Evolutionary conservation across 2,329 filamentous ascomycete genomes (phyloP), one percentile per base, ranked within the genome.

Genomic region (Chalaropsis thielavioides): DNA sequence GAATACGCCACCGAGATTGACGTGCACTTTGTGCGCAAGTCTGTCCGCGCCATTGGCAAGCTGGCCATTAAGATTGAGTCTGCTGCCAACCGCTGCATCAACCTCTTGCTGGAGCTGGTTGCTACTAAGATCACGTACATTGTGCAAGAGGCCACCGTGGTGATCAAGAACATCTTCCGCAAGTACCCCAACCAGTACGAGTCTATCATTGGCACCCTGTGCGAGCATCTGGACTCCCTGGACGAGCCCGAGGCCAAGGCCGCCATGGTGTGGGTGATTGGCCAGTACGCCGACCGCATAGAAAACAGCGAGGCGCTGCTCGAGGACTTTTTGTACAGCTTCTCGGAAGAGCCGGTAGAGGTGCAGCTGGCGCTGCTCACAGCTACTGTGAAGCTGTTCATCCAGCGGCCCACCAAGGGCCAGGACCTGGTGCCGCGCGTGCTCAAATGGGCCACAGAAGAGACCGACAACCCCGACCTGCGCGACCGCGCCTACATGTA

Each of bases 101-200:
- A 92, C 72, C 87, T 95, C 5, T 80, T 99, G 0, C 81, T 99
- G 22, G 91, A 96, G 68, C 83, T 99, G 49, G 94, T 99, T 59
- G 88, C 92, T 35, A 97, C 94, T n/a, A 97, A 97, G 76, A 87
- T 99, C 64, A 95, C 92, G 0, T 99, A 99, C 73, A 99, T 99
- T 69, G 94, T 99, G 0, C 94, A 99, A 76, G 94, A 99, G 78
- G 94, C 94, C 17, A 99, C 94, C 0, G 94, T 99, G 4, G 94
- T 99, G 31, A 99, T 99, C 72, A 88, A 91, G 69, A 99, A 99
- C 75, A 99, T 99, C 72, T 99, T 99, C 82, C 87, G 94, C 70
- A 97, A 97, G 77, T 99, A 99, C 72, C 94, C 94, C 8, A 96
- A 99, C 73, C 90, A 96, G 74, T 99, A 99, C 75, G 94, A 99